These are phyloP conservation scores for Colletotrichum sp. DNA, from an alignment of 2,329 filamentous ascomycete species.

Conservation along the genomic window DNA sequence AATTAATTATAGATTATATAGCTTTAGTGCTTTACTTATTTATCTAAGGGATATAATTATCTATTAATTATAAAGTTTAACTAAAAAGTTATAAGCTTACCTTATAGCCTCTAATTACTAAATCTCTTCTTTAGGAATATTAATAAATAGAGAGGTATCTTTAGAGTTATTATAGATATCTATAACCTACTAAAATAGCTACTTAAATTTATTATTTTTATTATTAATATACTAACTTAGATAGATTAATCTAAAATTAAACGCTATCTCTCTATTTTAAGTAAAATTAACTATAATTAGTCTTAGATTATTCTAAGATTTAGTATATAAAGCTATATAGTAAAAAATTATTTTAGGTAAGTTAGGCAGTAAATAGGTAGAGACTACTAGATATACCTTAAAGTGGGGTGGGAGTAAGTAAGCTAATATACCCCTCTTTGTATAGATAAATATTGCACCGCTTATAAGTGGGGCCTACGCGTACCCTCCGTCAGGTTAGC, in stretches of 20 bases:
- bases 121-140: neutral
- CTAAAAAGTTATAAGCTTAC: neutral
- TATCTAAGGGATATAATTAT: neutral
- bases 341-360: neutral
- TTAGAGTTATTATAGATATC: neutral
- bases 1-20: neutral
- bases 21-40: neutral
- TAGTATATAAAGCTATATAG: neutral
- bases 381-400: neutral
- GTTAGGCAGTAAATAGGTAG: neutral
- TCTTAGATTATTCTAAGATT: neutral
- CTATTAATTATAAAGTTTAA: neutral
- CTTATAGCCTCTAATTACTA: neutral
- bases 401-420: neutral
- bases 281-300: neutral
- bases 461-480: neutral
- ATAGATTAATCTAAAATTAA: neutral
- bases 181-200: neutral
- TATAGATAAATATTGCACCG: neutral
- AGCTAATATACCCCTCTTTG: neutral
- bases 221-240: neutral
- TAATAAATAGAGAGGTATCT: neutral
- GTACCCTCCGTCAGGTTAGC: neutral
- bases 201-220: neutral
- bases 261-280: neutral